These are phyloP conservation scores for Goniomonas avonlea DNA, from an alignment of 78 protist genomes.

Conservation along the genomic window DNA sequence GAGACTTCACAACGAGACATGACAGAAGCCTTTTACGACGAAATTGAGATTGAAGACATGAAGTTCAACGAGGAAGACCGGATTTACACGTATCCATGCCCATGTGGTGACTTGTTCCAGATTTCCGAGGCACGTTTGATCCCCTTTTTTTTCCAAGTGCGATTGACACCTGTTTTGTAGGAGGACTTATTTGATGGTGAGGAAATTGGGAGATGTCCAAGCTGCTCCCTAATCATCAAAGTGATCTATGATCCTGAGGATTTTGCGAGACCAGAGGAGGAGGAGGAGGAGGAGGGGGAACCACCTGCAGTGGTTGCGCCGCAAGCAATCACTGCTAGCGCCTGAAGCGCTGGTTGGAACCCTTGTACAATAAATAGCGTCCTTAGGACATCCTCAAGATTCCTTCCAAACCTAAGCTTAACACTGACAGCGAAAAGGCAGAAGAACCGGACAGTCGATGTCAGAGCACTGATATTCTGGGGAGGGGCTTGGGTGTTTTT, in stretches of 20 bases:
- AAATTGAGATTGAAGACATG: conserved; percentile 60
- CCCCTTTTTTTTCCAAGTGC: neutral
- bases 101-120: conserved; percentile 58
- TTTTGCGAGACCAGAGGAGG: no score
- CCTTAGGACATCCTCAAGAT: no score
- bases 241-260: conserved; percentile 35
- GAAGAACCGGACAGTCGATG: no score
- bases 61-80: conserved; percentile 36
- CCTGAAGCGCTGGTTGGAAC: no score
- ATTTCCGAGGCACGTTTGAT: conserved; percentile 29
- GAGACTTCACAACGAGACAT: no score
- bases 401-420: no score
- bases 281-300: neutral
- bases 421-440: no score
- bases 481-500: no score
- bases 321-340: no score
- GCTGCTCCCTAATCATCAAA: conserved; percentile 37
- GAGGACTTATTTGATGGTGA: conserved; percentile 46
- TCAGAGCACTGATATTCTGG: no score
- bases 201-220: conserved; percentile 44
- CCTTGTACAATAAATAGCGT: no score
- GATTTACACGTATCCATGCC: conserved; percentile 59
- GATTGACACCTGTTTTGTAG: neutral
- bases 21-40: conserved; percentile 45
- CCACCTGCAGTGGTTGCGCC: no score